Evolutionary conservation across 2,329 filamentous ascomycete species (phyloP).

Genomic region (Fusarium anguioides): DNA sequence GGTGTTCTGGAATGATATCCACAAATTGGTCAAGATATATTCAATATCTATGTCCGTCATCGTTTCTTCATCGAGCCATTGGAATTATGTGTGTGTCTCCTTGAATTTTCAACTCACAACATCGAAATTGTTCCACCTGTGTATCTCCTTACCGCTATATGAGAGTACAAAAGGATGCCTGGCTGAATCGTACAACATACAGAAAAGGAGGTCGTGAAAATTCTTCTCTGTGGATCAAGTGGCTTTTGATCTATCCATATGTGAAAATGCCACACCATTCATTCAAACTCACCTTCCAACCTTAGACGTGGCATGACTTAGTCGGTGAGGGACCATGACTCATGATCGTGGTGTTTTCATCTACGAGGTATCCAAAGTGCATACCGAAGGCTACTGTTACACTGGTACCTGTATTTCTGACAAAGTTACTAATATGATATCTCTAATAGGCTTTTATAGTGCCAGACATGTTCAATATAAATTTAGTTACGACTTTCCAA

Average conservation of each 20-base stretch:
- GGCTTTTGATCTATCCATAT: not conserved
- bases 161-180: not conserved
- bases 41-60: not conserved
- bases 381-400: too few relatives aligned
- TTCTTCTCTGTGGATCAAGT: conserved; percentile 3
- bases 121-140: not conserved
- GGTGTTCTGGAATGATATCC: conserved; percentile 32
- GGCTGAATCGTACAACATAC: not conserved
- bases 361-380: not conserved
- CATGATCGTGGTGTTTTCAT: not conserved
- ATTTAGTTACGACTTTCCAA: not conserved
- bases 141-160: not conserved
- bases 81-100: not conserved
- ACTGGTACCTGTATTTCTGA: not conserved
- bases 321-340: conserved; percentile 4
- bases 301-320: not conserved
- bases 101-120: not conserved
- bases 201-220: not conserved
- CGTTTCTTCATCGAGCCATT: not conserved
- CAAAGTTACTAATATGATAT: not conserved
- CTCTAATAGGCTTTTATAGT: too few relatives aligned
- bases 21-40: not conserved
- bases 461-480: too few relatives aligned
- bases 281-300: not conserved
- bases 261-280: not conserved